Percentiles rank a stretch among this genome's conserved stretches.
These are phyloP conservation scores for Penicillium sp. DNA, from an alignment of 2,329 filamentous ascomycete species.

Conservation along the genomic window DNA sequence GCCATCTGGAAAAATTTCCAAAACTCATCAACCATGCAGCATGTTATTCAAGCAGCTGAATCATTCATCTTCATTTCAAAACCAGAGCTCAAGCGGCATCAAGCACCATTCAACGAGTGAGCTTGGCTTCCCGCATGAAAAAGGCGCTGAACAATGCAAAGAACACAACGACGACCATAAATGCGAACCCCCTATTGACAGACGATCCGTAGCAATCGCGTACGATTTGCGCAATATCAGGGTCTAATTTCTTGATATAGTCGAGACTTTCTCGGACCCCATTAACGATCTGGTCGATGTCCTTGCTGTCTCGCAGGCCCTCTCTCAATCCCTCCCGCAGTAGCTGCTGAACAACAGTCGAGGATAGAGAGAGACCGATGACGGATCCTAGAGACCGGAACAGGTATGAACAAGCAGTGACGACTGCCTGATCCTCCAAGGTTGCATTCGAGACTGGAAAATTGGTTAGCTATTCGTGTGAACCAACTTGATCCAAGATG, in stretches of 20 bases:
- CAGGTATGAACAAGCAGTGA: slow-evolving; percentile 77
- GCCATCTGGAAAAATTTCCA: neutral
- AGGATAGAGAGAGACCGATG: slow-evolving; percentile 68
- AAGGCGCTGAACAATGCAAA: slow-evolving; percentile 50
- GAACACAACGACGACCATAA: slow-evolving; percentile 55
- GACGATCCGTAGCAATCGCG: slow-evolving; percentile 67
- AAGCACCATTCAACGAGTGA: slow-evolving; percentile 43
- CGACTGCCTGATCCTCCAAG: slow-evolving; percentile 70
- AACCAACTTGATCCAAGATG: neutral
- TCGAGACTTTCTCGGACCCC: slow-evolving; percentile 71
- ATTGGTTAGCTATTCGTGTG: slow-evolving; percentile 13
- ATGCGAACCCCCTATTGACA: slow-evolving; percentile 55
- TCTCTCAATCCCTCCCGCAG: slow-evolving; percentile 61
- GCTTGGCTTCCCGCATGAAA: slow-evolving; percentile 62
- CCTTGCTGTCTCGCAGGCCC: slow-evolving; percentile 59
- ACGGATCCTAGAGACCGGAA: slow-evolving; percentile 73
- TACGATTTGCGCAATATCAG: slow-evolving; percentile 62
- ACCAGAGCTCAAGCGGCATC: neutral
- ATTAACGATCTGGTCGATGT: slow-evolving; percentile 68
- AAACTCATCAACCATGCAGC: neutral
- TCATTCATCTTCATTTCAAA: neutral
- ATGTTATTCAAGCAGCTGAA: neutral
- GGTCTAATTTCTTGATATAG: slow-evolving; percentile 68
- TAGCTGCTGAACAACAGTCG: slow-evolving; percentile 72
- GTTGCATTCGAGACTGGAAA: slow-evolving; percentile 66